Base-by-base conservation (phyloP, 2,329 filamentous ascomycete genomes). In the Aspergillus neoniger region DNA sequence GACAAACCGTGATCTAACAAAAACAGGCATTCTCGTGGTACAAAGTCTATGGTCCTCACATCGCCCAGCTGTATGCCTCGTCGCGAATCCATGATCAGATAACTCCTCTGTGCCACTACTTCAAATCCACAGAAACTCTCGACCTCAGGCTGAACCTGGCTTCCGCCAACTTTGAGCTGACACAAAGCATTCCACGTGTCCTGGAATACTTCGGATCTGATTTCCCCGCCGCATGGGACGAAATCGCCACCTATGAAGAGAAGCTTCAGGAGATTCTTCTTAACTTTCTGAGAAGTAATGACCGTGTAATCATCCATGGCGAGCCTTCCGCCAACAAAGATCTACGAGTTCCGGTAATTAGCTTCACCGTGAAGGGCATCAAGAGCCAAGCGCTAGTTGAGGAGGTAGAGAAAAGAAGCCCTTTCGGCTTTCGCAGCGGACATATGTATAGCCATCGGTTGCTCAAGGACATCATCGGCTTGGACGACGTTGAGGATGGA, bases 1-100 rank as follows among this genome's bases (percentile, higher is more conserved):
- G n/a, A 2, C 2, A 21, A 3, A 23, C 19, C 3, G 14, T 30
- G 12, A 14, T 28, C 25, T 21, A n/a, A 38, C 19, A 14, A 15
- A 41, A 2, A 21, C 32, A 73, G 70, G 77, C 82, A n/a, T 91
- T 93, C 70, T 88, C 83, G 0, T 93, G 90, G 90, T 93, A 93
- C 77, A 94, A 94, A 73, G 85, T 92, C 1, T 93, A 90, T 70
- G 91, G 90, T 0, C 90, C 91, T 1, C 91, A 93, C 66, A 81
- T 92, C 1, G 83, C 89, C 0, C 84, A 88, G 64, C 78, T 94
- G 1, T 94, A 91, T 70, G 88, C 84, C 5, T 85, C 85, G 23
- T 78, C 79, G 4, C 69, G 74, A 0, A 86, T 85, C 0, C 86
- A 89, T 61, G 69, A 82, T 15, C 74, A 82, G 51, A 78, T 92